Base-by-base conservation (phyloP, 1,284 basidiomycete genomes). In the Melampsora americana region DNA sequence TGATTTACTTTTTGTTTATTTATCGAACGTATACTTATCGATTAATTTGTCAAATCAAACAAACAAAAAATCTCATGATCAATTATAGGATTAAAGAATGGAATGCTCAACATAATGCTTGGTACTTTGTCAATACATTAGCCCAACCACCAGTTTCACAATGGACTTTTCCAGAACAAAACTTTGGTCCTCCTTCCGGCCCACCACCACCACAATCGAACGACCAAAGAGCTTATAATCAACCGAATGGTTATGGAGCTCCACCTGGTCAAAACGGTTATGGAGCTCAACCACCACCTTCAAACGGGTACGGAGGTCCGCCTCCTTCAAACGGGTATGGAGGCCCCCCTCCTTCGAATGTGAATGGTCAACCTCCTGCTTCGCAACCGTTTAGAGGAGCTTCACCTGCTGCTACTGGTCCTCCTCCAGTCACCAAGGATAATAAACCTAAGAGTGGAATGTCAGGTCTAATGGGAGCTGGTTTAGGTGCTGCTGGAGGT, bases 121-220 rank as follows among this genome's bases (percentile, higher is more conserved):
- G 80, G 79, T 82, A 82, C 56, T 82, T 80, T 78, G 81, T 82
- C 30, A 80, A 82, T 75, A 82, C 81, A 20, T 69, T 73, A 23
- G 78, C 79, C 6, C 80, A 78, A 16, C 81, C 81, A 6, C 81
- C 81, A 1, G 78, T 80, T 1, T 81, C 80, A 32, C 80, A 80
- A 72, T 82, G 81, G 81, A 78, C 79, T 1, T 81, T 82, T 70
- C 81, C 81, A 0, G 67, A 26, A 23, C 46, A 35, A 23, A n/a
- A 56, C 20, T 56, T 23, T 56, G 50, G 50, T 5, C 56, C 68
- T 18, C 68, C 68, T 26, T 53, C 68, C 6, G 39, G 28, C 7
- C 68, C 68, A n/a, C 68, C 68, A 35, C 53, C 53, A 56, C 26
- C 53, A 9, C n/a, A n/a, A n/a, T 56, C 53, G 2, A 56, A 56